Percentiles rank a stretch among this genome's conserved stretches.
Evolutionary conservation across 106 monocot genomes (phyloP).

Genomic region (Allium sativum): DNA sequence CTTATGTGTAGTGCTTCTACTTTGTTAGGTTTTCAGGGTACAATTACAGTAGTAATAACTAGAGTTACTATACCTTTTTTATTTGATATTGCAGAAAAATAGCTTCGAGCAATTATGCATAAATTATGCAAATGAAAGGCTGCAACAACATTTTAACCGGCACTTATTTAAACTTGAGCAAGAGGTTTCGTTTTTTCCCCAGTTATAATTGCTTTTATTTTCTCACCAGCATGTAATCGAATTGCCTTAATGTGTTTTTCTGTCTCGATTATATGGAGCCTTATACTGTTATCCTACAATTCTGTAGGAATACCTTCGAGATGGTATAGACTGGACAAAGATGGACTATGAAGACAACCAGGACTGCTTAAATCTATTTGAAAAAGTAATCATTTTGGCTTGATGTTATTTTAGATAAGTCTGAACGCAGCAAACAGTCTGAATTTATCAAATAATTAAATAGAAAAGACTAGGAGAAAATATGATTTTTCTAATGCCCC

Average conservation of each 20-base stretch:
- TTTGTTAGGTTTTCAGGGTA: neutral
- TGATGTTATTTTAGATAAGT: too few relatives aligned
- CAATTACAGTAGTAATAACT: neutral
- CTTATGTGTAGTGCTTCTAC: slow-evolving; percentile 9
- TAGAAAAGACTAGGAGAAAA: too few relatives aligned
- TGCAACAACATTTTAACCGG: slow-evolving; percentile 96
- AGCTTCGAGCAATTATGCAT: slow-evolving; percentile 98
- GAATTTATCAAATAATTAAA: too few relatives aligned
- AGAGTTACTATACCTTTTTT: neutral
- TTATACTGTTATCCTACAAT: neutral
- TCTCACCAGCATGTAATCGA: neutral
- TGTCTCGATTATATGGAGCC: neutral
- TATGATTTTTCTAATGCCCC: too few relatives aligned
- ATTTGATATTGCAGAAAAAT: slow-evolving; percentile 42
- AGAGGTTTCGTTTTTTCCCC: slow-evolving; percentile 34
- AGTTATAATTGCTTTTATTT: neutral
- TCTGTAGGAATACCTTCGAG: slow-evolving; percentile 80
- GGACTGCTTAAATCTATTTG: slow-evolving; percentile 85
- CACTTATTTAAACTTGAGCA: slow-evolving; percentile 93
- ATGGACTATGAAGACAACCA: slow-evolving; percentile 93
- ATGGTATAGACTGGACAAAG: slow-evolving; percentile 92
- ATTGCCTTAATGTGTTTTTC: neutral
- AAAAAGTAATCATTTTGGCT: slow-evolving; percentile 45
- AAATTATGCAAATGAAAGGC: slow-evolving; percentile 97
- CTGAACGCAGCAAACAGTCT: too few relatives aligned